Base-by-base conservation (phyloP, 225 moss, liverwort and hornwort species). In the Ulota crispa region DNA sequence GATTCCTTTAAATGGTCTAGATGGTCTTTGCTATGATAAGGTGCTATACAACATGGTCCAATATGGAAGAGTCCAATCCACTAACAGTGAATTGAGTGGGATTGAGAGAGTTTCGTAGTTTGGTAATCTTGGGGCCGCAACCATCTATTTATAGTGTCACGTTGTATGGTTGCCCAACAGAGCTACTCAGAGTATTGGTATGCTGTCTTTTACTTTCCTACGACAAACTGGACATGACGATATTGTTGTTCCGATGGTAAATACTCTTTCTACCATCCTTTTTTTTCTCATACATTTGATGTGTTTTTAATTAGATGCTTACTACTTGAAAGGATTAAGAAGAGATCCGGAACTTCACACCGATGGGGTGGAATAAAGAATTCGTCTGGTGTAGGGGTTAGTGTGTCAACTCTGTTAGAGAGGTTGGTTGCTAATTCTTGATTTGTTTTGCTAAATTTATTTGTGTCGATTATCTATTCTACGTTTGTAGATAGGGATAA, bases 181-280 rank as follows among this genome's bases (percentile, higher is more conserved):
- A 43, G 83, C 83, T 42, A 94, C 92, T 36, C 92, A 92, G 69
- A 92, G 92, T 70, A 82, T 94, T 47, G 94, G 94, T 81, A 76
- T 94, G 80, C 64, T 94, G 70, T 94, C 94, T 2, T 94, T 92
- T 86, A 92, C 94, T 5, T 94, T 92, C 85, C 61, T 94, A 70
- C 84, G 94, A 23, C 85, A 92, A 72, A 94, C 94, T 23, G 94
- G 89, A 71, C 91, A 88, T 74, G 94, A 94, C 73, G 94, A 94
- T 76, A 91, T 92, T 24, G 88, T 94, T 63, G 94, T 94, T 74
- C 94, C 94, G 39, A 94, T 94, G 94, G 90, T 91, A 37, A 65
- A 86, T 45, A 62, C 34, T 80, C 45, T 50, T 74, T 64, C 7
- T 54, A 19, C n/a, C 23, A 55, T 80, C 52, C 27, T 15, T 24